These are phyloP conservation scores for Kwoniella newhampshirensis DNA, from an alignment of 768 basidiomycete genomes.

Conservation along the genomic window DNA sequence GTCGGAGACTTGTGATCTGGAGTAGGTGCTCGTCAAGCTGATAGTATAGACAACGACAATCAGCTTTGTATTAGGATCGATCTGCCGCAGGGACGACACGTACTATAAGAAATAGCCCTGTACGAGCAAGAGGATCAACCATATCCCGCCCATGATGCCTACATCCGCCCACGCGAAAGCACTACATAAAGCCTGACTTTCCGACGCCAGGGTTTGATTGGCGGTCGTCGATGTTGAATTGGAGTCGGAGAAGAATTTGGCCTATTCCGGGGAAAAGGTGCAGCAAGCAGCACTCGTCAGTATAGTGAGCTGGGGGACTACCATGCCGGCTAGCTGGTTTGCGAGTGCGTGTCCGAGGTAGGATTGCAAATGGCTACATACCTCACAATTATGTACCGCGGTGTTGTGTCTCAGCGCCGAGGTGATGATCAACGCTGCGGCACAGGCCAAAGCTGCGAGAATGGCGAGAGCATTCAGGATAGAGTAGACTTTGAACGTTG, in stretches of 20 bases:
- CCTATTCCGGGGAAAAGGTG: not conserved
- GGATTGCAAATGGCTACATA: conserved; percentile 20
- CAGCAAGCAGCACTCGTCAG: not conserved
- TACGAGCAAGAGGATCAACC: conserved; percentile 73
- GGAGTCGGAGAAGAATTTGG: conserved; percentile 46
- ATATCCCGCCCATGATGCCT: conserved; percentile 85
- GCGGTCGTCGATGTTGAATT: conserved; percentile 27
- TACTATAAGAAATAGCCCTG: conserved; percentile 63
- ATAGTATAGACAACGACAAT: not conserved
- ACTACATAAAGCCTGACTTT: conserved; percentile 74
- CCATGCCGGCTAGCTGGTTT: too few relatives aligned
- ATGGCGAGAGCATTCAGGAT: conserved; percentile 36
- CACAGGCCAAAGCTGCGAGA: conserved; percentile 67
- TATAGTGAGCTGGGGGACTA: too few relatives aligned
- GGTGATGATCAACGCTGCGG: conserved; percentile 76
- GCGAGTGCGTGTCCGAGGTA: too few relatives aligned
- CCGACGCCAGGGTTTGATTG: conserved; percentile 42
- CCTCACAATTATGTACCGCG: conserved; percentile 68
- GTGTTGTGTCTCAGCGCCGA: conserved; percentile 74
- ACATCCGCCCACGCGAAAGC: conserved; percentile 91
- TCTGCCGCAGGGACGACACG: conserved; percentile 12
- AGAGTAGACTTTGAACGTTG: conserved; percentile 47
- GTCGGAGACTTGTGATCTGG: conserved; percentile 70
- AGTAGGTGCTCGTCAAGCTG: conserved; percentile 64
- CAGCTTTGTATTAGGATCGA: conserved; percentile 3